phyloP scores from a whole-genome alignment of 257 asterid genomes.

The Jaltomata sinuosa region DNA sequence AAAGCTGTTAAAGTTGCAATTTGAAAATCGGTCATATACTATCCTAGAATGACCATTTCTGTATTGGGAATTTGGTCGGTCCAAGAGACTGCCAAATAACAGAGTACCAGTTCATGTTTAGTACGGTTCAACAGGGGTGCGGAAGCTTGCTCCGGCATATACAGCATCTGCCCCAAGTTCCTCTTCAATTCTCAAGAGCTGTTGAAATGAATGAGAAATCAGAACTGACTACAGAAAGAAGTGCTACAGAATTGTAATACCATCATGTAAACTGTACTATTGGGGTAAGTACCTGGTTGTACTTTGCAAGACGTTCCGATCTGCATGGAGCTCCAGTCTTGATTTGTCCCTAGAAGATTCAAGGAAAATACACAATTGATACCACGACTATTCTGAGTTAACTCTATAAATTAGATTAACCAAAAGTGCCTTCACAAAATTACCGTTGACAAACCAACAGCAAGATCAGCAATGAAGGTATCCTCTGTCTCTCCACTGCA shows the following conservation, averaged over 20 bases:
- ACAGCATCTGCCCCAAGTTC: slow-evolving; percentile 92
- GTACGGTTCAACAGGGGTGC: slow-evolving; percentile 81
- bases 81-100: neutral
- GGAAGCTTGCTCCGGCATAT: slow-evolving; percentile 87
- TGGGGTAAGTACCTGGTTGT: slow-evolving; percentile 60
- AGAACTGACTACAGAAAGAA: neutral
- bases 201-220: slow-evolving; percentile 3
- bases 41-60: neutral
- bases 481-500: slow-evolving; percentile 98
- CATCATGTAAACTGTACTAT: neutral
- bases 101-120: neutral
- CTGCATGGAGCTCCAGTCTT: slow-evolving; percentile 99
- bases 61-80: neutral
- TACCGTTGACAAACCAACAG: slow-evolving; percentile 96
- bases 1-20: neutral
- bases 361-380: neutral
- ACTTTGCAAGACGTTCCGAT: slow-evolving; percentile 97
- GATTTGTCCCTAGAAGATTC: slow-evolving; percentile 65
- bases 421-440: neutral
- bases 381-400: neutral
- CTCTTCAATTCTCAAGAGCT: slow-evolving; percentile 93
- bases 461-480: slow-evolving; percentile 95
- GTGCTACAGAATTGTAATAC: neutral
- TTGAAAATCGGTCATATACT: neutral
- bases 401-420: neutral